phyloP scores from a whole-genome alignment of 192 early-diverging fungal species.

The Gonapodya sp. region DNA sequence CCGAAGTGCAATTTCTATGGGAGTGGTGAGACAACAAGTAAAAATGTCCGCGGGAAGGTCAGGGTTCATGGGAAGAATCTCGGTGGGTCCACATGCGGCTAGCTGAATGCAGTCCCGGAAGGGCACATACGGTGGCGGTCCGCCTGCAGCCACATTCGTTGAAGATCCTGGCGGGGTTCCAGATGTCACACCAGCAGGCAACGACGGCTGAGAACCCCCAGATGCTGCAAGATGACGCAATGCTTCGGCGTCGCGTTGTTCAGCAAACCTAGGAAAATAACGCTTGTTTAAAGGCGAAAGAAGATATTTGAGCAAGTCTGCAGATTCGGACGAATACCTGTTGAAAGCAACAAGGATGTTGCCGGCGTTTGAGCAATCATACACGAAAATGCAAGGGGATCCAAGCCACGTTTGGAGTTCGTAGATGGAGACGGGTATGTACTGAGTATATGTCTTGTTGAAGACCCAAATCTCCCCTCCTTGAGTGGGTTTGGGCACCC shows the following conservation, averaged over 20 bases:
- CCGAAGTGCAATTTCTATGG: slow-evolving; percentile 82
- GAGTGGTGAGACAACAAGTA: slow-evolving; percentile 90
- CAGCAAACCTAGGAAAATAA: slow-evolving; percentile 49
- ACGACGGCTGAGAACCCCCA: not conserved
- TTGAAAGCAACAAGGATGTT: slow-evolving; percentile 85
- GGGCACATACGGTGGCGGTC: slow-evolving; percentile 19
- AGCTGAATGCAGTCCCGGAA: slow-evolving; percentile 83
- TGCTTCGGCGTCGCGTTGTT: slow-evolving; percentile 66
- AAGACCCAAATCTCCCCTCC: slow-evolving; percentile 99
- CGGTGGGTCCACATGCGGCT: slow-evolving; percentile 75
- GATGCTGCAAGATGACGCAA: not conserved
- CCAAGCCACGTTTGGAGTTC: slow-evolving; percentile 93
- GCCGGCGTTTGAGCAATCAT: slow-evolving; percentile 88
- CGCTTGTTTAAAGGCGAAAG: too few relatives aligned
- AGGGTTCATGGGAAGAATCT: slow-evolving; percentile 85
- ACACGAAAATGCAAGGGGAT: slow-evolving; percentile 91
- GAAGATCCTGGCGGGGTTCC: slow-evolving; percentile 16
- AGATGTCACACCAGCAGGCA: slow-evolving; percentile 14
- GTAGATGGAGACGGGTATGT: slow-evolving; percentile 86
- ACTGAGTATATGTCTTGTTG: slow-evolving; percentile 95
- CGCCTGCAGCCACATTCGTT: not conserved
- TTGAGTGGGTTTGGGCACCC: slow-evolving; percentile 86
- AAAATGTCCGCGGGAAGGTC: slow-evolving; percentile 95
- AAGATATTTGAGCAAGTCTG: not conserved
- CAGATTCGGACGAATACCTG: not conserved